phyloP scores from a whole-genome alignment of 345 rosid genomes.

The Rhizophora mangle region DNA sequence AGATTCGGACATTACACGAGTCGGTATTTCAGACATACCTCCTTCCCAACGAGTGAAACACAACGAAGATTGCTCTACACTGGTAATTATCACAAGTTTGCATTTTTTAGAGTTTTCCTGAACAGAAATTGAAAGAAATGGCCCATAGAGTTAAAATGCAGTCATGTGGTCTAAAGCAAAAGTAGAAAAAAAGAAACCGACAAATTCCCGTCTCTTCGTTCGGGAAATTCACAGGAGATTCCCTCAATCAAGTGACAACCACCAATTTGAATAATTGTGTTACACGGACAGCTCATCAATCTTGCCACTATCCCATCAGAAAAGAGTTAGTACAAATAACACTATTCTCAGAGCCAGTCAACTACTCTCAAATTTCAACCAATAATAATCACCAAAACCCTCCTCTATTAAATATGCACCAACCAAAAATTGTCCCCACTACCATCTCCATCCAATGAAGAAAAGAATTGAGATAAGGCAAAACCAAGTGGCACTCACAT shows the following conservation, averaged over 20 bases:
- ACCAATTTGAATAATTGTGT: slow-evolving; percentile 11
- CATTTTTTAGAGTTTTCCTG: too few species aligned
- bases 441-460: slow-evolving; percentile 12
- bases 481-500: slow-evolving; percentile 12
- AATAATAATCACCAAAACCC: slow-evolving; percentile 10
- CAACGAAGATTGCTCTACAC: too few species aligned
- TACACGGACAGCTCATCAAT: slow-evolving; percentile 11
- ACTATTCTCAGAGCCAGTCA: background rate
- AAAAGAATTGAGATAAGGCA: slow-evolving; percentile 16
- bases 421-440: background rate
- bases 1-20: too few species aligned
- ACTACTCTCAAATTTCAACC: slow-evolving; percentile 14
- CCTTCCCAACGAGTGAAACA: too few species aligned
- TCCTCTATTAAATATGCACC: slow-evolving; percentile 9
- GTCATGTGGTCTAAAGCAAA: background rate
- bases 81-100: too few species aligned
- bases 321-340: slow-evolving; percentile 13
- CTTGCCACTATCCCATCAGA: slow-evolving; percentile 8
- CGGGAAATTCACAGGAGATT: slow-evolving; percentile 3
- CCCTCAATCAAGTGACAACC: background rate
- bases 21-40: too few species aligned
- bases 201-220: background rate
- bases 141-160: background rate
- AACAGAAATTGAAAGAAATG: background rate
- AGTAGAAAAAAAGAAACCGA: background rate